Evolutionary conservation across 805 yeast species (phyloP).

Genomic region (Candida patagonica): DNA sequence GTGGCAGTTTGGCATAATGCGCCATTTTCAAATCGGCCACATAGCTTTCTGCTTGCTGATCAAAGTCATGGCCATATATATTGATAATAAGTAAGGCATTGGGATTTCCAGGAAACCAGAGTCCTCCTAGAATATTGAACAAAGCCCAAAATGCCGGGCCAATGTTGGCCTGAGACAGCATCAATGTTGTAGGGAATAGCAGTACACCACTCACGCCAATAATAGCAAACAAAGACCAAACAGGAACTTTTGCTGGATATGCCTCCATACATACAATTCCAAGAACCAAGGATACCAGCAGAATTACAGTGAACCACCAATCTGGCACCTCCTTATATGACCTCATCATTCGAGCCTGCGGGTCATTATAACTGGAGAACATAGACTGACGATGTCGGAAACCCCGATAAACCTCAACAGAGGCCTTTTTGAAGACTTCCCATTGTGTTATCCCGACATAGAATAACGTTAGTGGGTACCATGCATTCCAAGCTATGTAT

Average conservation of each 20-base stretch:
- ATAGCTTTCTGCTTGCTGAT: constrained; percentile 35
- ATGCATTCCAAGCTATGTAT: constrained; percentile 43
- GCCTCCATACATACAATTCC: constrained; percentile 34
- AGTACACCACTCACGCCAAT: constrained; percentile 47
- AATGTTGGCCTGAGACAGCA: constrained; percentile 51
- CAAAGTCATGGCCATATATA: constrained; percentile 37
- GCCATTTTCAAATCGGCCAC: constrained; percentile 50
- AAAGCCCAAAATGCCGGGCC: constrained; percentile 12
- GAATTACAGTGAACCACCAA: constrained; percentile 54
- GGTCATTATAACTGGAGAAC: constrained; percentile 15
- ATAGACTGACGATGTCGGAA: background rate
- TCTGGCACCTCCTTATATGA: constrained; percentile 63
- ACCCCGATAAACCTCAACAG: constrained; percentile 7
- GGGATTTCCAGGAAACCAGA: constrained; percentile 29
- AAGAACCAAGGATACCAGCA: constrained; percentile 35
- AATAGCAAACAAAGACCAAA: constrained; percentile 55
- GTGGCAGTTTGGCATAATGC: constrained; percentile 52
- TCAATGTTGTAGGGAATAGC: constrained; percentile 50
- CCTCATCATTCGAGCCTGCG: constrained; percentile 32
- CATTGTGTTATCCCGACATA: constrained; percentile 42
- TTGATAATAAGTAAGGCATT: constrained; percentile 41
- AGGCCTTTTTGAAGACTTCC: constrained; percentile 16
- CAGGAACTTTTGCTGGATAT: constrained; percentile 43
- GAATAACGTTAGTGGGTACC: constrained; percentile 44
- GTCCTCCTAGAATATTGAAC: constrained; percentile 2